Evolutionary conservation across 768 basidiomycete genomes (phyloP), one percentile per base, ranked within the genome.

Genomic region (Agrocybe pediades): DNA sequence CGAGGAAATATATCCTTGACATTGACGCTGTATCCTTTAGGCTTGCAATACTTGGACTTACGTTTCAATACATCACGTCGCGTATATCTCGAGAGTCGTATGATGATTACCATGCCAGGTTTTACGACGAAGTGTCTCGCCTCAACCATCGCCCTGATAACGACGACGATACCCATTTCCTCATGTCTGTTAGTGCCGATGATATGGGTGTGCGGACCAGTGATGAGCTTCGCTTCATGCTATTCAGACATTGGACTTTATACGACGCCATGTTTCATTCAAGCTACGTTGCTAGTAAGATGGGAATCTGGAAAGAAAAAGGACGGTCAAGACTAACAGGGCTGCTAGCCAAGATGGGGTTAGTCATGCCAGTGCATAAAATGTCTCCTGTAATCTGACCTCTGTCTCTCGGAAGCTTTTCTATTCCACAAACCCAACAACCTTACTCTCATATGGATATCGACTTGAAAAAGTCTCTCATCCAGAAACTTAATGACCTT

Each of bases 221-320:
- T 26, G 93, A 95, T 47, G 97, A 99, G 69, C 75, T 98, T 49
- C 82, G 97, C 21, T 98, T 99, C 69, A 95, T 88, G 73, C 80
- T 98, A 49, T 95, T 95, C 67, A 82, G 96, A 52, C 97, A 98
- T 73, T 99, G 97, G 97, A 98, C 90, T 25, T 72, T 99, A 42
- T 98, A 98, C 66, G 97, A 99, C 65, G 87, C 95, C 9, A 98
- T 99, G 97, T 87, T 88, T 63, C 96, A 99, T 69, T 97, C 95
- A 2, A 91, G 90, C 53, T 99, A 98, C 63, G 88, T 99, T 16
- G 95, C 95, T 6, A 88, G 91, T 46, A 94, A 93, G 69, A 80
- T 99, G 54, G 95, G 94, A 2, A 92, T 96, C 51, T 98, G 97
- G 97, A 94, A 90, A 65, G 96, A 98, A 68, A 82, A 86, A 50